Evolutionary conservation across 2,329 filamentous ascomycete genomes (phyloP).

Genomic region (Cladophialophora yegresii): DNA sequence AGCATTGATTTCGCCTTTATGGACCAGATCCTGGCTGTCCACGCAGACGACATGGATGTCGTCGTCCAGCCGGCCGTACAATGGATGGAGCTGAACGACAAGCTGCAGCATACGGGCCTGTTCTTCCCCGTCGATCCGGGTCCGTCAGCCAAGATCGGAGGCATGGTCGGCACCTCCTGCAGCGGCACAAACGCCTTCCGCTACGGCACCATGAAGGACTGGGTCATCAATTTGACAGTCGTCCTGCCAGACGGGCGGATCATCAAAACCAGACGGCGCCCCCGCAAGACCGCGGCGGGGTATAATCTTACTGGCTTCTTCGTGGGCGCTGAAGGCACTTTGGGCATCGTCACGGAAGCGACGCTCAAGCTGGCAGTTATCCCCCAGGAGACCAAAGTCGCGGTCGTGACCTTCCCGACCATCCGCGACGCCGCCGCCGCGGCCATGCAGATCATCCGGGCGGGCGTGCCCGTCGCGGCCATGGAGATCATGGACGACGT

Average conservation of each 20-base stretch:
- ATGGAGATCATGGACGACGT: slow-evolving; percentile 90
- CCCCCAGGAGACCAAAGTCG: slow-evolving; percentile 74
- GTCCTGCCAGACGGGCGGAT: slow-evolving; percentile 68
- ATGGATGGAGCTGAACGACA: slow-evolving; percentile 87
- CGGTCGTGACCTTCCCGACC: slow-evolving; percentile 75
- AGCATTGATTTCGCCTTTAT: slow-evolving; percentile 88
- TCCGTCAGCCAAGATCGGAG: slow-evolving; percentile 60
- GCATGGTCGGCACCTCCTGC: slow-evolving; percentile 69
- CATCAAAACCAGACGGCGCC: slow-evolving; percentile 71
- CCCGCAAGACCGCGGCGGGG: slow-evolving; percentile 76
- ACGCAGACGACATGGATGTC: slow-evolving; percentile 87
- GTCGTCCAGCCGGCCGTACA: slow-evolving; percentile 87
- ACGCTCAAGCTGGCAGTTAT: slow-evolving; percentile 78
- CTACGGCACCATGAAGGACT: slow-evolving; percentile 77
- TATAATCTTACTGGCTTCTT: slow-evolving; percentile 82
- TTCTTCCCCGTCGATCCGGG: slow-evolving; percentile 92
- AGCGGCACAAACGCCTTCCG: slow-evolving; percentile 62
- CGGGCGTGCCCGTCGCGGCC: slow-evolving; percentile 70
- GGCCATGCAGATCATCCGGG: slow-evolving; percentile 73
- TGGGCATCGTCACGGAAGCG: slow-evolving; percentile 79
- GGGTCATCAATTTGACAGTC: slow-evolving; percentile 70
- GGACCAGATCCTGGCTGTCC: slow-evolving; percentile 76
- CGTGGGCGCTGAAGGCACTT: slow-evolving; percentile 77
- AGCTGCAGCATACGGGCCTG: slow-evolving; percentile 70
- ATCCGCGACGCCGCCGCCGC: slow-evolving; percentile 75